Conservation (phyloP, 805 yeast genomes). For the Candida piceae region DNA sequence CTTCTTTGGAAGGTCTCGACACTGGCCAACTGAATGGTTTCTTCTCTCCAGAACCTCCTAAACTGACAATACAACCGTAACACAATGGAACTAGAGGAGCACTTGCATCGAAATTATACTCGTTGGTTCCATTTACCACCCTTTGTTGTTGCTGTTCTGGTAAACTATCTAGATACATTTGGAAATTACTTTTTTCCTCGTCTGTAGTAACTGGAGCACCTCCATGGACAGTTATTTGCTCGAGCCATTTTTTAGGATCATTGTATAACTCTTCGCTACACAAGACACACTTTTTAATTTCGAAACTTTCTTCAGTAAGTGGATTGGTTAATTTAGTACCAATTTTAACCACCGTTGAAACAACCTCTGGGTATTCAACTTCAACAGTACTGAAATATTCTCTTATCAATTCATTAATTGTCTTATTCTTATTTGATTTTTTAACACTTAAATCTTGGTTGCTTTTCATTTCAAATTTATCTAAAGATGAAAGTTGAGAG, state of each 20-base stretch:
- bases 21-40: constrained; percentile 30
- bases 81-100: constrained; percentile 54
- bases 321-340: constrained; percentile 71
- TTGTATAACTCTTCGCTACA: constrained; percentile 53
- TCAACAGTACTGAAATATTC: constrained; percentile 71
- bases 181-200: constrained; percentile 34
- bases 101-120: constrained; percentile 5
- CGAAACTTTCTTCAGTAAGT: constrained; percentile 1
- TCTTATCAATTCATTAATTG: constrained; percentile 73
- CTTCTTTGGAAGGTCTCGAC: constrained; percentile 19
- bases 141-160: neutral
- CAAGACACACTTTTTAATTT: constrained; percentile 40
- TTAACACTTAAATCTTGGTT: constrained; percentile 22
- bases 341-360: constrained; percentile 87
- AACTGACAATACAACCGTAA: constrained; percentile 69
- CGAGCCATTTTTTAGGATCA: constrained; percentile 63
- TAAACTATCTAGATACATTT: constrained; percentile 15
- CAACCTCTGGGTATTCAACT: constrained; percentile 77
- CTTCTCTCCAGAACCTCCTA: constrained; percentile 39
- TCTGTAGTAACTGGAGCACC: constrained; percentile 44
- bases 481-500: constrained; percentile 36
- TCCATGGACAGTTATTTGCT: constrained; percentile 57
- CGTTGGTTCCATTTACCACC: neutral
- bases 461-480: constrained; percentile 21
- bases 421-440: constrained; percentile 61